Evolutionary conservation across 1,284 basidiomycete genomes (phyloP).

Genomic region (Heterobasidion parviporum): DNA sequence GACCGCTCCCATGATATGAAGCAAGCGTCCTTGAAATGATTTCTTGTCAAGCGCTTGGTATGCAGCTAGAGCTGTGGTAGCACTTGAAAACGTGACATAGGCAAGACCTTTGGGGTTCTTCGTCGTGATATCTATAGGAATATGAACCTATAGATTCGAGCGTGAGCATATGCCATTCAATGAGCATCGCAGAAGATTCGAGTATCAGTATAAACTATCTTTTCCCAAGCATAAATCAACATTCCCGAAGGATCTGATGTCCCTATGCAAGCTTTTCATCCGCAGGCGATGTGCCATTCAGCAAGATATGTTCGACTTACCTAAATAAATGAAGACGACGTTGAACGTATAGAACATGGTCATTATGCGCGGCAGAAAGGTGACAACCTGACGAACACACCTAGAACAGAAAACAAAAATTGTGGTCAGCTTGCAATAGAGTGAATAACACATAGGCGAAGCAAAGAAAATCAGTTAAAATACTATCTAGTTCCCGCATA

Average conservation of each 20-base stretch:
- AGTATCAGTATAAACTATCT: slow-evolving; percentile 37
- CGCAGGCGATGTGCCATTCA: background rate
- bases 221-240: slow-evolving; percentile 15
- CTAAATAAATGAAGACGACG: background rate
- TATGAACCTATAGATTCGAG: slow-evolving; percentile 56
- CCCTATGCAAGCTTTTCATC: slow-evolving; percentile 38
- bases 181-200: slow-evolving; percentile 13
- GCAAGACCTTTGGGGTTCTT: slow-evolving; percentile 78
- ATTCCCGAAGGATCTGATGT: slow-evolving; percentile 47
- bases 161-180: slow-evolving; percentile 5
- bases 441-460: background rate
- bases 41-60: slow-evolving; percentile 76
- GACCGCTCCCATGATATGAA: slow-evolving; percentile 86
- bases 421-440: background rate
- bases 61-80: slow-evolving; percentile 67
- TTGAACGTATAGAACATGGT: background rate
- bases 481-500: slow-evolving; percentile 17
- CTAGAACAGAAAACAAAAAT: background rate
- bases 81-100: slow-evolving; percentile 71
- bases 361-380: background rate
- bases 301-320: background rate
- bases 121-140: slow-evolving; percentile 65
- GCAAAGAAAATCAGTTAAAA: slow-evolving; percentile 6
- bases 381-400: background rate
- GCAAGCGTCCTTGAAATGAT: slow-evolving; percentile 86